Conservation (phyloP, 2,329 filamentous ascomycete genomes). For the Elsinoe perseae region DNA sequence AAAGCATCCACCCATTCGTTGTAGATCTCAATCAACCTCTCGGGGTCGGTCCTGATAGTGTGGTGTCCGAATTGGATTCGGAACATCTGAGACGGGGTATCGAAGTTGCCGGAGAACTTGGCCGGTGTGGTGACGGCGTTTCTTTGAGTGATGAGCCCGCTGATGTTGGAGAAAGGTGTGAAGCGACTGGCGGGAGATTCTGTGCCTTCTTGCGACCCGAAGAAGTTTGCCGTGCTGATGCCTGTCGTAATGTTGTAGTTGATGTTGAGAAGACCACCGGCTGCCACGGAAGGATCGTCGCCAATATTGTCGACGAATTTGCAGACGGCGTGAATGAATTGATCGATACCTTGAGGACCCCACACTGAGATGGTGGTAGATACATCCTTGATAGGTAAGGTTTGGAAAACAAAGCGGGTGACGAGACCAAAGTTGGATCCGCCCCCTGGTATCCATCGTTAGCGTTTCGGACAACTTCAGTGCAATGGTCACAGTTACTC, state of each 20-base stretch:
- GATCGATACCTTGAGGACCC: background rate
- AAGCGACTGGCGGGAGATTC: background rate
- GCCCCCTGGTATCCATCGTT: constrained; percentile 27
- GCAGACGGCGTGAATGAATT: background rate
- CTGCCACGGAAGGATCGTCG: background rate
- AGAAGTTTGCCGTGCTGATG: background rate
- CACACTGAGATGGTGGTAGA: background rate
- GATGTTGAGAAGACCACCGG: background rate
- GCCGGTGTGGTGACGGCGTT: background rate
- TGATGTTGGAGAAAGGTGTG: background rate
- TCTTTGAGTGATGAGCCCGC: background rate
- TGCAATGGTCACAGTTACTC: too few relatives aligned
- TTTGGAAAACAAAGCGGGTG: constrained; percentile 23
- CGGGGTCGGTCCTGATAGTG: background rate
- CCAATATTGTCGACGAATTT: background rate
- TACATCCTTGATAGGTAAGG: constrained; percentile 6
- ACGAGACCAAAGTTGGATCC: constrained; percentile 41
- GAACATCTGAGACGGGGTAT: background rate
- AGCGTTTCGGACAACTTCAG: too few relatives aligned
- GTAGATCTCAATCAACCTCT: background rate
- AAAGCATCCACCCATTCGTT: background rate
- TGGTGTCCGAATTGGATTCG: background rate
- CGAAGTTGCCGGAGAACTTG: background rate
- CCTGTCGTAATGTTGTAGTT: background rate
- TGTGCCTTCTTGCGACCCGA: constrained; percentile 4